Conservation (phyloP, 768 basidiomycete species). For the Amylocystis lapponica region DNA sequence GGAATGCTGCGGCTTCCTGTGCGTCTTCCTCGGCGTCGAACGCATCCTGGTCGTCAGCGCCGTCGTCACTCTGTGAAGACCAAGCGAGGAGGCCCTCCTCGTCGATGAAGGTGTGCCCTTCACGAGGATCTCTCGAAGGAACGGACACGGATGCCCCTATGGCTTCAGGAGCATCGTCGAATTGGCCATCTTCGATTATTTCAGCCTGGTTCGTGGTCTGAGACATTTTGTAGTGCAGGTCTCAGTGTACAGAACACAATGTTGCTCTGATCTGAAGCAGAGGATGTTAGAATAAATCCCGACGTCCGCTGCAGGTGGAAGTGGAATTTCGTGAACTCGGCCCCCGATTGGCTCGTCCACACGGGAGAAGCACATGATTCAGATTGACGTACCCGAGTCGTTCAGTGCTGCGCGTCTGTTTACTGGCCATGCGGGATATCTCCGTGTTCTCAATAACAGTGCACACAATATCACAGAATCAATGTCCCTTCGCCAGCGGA, state of each 20-base stretch:
- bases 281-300: background rate
- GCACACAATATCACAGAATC: too few species aligned
- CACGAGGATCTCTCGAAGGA: conserved; percentile 17
- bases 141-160: background rate
- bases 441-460: too few species aligned
- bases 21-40: conserved; percentile 37
- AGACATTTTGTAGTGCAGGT: background rate
- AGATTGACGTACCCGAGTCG: too few species aligned
- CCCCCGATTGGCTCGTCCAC: background rate
- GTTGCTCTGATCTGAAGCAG: background rate
- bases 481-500: conserved; percentile 10
- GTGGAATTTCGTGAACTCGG: background rate
- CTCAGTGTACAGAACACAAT: background rate
- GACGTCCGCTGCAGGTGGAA: background rate
- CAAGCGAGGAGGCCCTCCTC: conserved; percentile 17
- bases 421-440: too few species aligned
- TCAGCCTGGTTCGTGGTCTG: background rate
- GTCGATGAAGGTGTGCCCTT: conserved; percentile 29
- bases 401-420: too few species aligned
- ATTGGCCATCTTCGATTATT: conserved; percentile 45
- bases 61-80: conserved; percentile 27
- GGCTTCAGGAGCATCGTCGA: conserved; percentile 50
- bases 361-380: background rate
- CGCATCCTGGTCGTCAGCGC: conserved; percentile 34
- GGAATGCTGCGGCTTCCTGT: conserved; percentile 28